These are phyloP conservation scores for Cryptosporidium tyzzeri DNA, from an alignment of 169 alveolate genomes.

Conservation along the genomic window DNA sequence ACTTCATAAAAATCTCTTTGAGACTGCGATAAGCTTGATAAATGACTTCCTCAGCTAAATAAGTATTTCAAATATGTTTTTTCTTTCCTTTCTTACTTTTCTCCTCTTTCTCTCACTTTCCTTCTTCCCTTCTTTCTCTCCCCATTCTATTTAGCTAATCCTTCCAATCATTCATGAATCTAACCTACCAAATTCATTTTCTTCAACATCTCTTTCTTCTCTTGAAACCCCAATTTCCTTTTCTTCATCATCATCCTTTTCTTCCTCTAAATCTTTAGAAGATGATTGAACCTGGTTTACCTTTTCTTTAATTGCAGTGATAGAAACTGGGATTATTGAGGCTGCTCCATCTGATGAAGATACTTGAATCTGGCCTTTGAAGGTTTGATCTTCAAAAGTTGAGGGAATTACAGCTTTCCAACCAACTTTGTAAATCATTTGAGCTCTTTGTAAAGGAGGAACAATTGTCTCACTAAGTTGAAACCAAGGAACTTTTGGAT, in stretches of 20 bases:
- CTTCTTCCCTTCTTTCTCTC: too few species aligned
- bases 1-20: neutral
- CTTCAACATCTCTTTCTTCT: neutral
- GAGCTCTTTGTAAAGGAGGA: constrained; percentile 66
- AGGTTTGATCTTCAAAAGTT: constrained; percentile 3
- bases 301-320: constrained; percentile 19
- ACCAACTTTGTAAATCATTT: constrained; percentile 39
- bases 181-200: neutral
- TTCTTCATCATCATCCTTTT: neutral
- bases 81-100: too few species aligned
- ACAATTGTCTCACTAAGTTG: constrained; percentile 46
- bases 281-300: neutral
- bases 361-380: constrained; percentile 41
- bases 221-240: neutral
- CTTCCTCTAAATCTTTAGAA: neutral
- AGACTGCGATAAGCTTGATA: neutral
- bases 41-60: neutral
- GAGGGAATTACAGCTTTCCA: constrained; percentile 38
- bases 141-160: neutral
- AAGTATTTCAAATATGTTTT: too few species aligned
- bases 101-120: too few species aligned
- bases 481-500: constrained; percentile 73
- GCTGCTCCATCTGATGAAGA: constrained; percentile 70
- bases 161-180: neutral
- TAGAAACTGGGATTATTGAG: constrained; percentile 50